Evolutionary conservation across 2,329 filamentous ascomycete species (phyloP).

Genomic region (Cercospora citrullina): DNA sequence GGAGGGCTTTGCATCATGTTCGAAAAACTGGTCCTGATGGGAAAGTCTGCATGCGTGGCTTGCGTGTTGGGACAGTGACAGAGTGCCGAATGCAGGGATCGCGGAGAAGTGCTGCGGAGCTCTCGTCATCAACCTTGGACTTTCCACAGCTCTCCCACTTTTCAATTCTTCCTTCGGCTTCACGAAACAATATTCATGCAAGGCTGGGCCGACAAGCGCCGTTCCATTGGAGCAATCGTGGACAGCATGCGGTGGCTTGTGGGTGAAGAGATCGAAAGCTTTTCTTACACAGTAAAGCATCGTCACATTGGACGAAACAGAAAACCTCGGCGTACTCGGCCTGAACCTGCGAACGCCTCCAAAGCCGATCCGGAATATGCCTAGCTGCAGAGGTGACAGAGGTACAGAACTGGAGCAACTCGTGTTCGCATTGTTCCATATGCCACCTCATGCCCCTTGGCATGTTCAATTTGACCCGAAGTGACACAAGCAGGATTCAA

Average conservation of each 20-base stretch:
- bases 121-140: conserved; percentile 5
- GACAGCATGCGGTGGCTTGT: neutral
- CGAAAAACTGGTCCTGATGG: conserved; percentile 1
- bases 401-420: neutral
- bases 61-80: conserved; percentile 1
- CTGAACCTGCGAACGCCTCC: neutral
- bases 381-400: neutral
- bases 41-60: conserved; percentile 5
- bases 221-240: neutral
- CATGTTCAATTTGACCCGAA: neutral
- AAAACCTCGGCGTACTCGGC: neutral
- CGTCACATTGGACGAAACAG: neutral
- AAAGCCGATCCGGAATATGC: neutral
- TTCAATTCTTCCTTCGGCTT: neutral
- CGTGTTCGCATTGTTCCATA: neutral
- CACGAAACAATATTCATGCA: neutral
- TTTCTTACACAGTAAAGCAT: neutral
- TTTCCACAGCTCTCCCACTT: neutral
- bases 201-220: neutral
- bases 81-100: conserved; percentile 2
- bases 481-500: neutral
- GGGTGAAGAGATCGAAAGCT: neutral
- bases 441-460: neutral
- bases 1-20: neutral
- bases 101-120: conserved; percentile 1